A percentile compares a stretch with the other conserved stretches of the same genome.
Conservation (phyloP, 768 basidiomycete species). For the Suillus americanus region DNA sequence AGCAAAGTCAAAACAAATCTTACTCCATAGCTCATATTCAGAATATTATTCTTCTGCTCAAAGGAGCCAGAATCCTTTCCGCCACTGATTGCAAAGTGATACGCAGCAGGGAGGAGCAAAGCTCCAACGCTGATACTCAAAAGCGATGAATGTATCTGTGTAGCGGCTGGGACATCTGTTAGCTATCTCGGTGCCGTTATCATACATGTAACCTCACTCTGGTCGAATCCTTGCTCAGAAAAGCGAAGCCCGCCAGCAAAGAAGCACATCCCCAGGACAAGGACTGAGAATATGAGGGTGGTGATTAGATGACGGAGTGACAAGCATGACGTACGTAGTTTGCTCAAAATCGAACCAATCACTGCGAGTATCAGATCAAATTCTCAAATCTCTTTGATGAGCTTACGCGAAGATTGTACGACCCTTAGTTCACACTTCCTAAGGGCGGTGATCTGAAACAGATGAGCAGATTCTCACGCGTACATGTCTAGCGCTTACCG, state of each 20-base stretch:
- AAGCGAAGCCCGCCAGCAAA: conserved; percentile 80
- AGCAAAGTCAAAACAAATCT: conserved; percentile 19
- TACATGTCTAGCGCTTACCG: conserved; percentile 45
- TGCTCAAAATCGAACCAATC: conserved; percentile 82
- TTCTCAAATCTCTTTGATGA: neutral
- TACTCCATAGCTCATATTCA: conserved; percentile 54
- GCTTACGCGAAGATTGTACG: conserved; percentile 77
- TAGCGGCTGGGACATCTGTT: conserved; percentile 39
- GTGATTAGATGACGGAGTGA: neutral
- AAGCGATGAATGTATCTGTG: conserved; percentile 74
- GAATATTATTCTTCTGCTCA: conserved; percentile 41
- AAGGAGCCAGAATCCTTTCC: conserved; percentile 20
- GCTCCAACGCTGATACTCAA: conserved; percentile 80
- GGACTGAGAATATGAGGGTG: conserved; percentile 42
- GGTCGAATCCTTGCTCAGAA: conserved; percentile 77
- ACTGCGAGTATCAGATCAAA: conserved; percentile 40
- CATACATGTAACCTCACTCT: conserved; percentile 45
- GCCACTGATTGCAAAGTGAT: conserved; percentile 54
- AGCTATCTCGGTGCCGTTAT: conserved; percentile 1
- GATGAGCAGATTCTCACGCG: neutral
- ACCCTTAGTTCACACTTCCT: conserved; percentile 79
- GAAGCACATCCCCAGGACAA: conserved; percentile 90
- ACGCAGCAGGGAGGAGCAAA: conserved; percentile 77
- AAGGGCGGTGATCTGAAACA: conserved; percentile 67
- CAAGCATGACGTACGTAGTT: conserved; percentile 49